Conservation (phyloP, 805 yeast genomes). For the Yamadazyma paraphyllophila region DNA sequence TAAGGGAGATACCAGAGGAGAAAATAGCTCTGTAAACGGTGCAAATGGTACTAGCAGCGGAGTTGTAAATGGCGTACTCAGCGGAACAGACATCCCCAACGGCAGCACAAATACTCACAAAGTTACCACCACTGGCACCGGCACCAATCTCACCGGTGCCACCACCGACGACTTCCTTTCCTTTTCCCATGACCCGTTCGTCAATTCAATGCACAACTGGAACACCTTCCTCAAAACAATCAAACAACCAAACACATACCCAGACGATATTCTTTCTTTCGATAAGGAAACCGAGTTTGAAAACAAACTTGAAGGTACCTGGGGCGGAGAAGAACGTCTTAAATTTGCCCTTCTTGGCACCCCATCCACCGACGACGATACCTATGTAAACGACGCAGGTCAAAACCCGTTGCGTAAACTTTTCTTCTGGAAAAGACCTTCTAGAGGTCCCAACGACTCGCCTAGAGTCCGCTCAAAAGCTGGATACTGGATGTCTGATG, state of each 20-base stretch:
- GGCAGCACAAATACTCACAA: too few species aligned
- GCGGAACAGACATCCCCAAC: too few species aligned
- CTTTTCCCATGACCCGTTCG: conserved; percentile 38
- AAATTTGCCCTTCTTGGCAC: conserved; percentile 48
- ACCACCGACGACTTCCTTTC: conserved; percentile 27
- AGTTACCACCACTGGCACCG: background rate
- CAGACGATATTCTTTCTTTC: conserved; percentile 23
- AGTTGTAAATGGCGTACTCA: too few species aligned
- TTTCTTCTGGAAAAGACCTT: background rate
- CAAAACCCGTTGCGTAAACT: background rate
- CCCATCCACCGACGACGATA: conserved; percentile 29
- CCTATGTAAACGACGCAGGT: conserved; percentile 19
- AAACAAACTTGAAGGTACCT: conserved; percentile 45
- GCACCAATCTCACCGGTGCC: conserved; percentile 2
- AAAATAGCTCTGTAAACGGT: too few species aligned
- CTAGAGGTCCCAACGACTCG: conserved; percentile 18
- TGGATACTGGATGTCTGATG: conserved; percentile 67
- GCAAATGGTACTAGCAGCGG: too few species aligned
- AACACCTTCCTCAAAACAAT: conserved; percentile 47
- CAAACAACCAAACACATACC: conserved; percentile 41
- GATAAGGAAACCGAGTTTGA: conserved; percentile 31
- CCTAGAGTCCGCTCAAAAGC: conserved; percentile 53
- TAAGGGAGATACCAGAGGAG: too few species aligned
- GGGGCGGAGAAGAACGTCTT: conserved; percentile 74
- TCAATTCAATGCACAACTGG: conserved; percentile 48